These are phyloP conservation scores for Capsella bursapastoris DNA, from an alignment of 345 rosid species.

Conservation along the genomic window DNA sequence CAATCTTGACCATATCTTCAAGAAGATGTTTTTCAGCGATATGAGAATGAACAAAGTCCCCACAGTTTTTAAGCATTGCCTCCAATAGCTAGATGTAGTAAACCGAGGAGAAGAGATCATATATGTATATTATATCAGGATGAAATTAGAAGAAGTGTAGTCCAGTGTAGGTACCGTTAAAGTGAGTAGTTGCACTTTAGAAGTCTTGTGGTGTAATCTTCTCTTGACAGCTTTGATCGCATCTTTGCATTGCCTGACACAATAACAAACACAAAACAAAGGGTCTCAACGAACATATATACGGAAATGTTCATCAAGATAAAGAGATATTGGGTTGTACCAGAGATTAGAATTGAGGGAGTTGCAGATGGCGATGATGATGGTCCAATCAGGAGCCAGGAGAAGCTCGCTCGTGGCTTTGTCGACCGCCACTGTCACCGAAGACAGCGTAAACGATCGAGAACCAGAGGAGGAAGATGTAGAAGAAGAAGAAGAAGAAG, in stretches of 20 bases:
- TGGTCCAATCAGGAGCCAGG: conserved; percentile 84
- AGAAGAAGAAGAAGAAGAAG: conserved; percentile 19
- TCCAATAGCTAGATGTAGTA: conserved; percentile 66
- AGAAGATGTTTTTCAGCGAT: conserved; percentile 80
- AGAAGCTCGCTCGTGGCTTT: conserved; percentile 94
- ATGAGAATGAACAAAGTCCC: conserved; percentile 79
- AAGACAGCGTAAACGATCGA: conserved; percentile 47
- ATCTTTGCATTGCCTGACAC: conserved; percentile 82
- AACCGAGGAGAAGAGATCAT: not conserved
- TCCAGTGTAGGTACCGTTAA: conserved; percentile 51
- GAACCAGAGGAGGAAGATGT: conserved; percentile 19
- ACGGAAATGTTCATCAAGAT: not conserved
- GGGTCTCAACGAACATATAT: too few species aligned
- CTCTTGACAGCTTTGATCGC: conserved; percentile 88
- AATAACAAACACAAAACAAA: not conserved
- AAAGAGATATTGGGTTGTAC: conserved; percentile 21
- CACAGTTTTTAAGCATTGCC: conserved; percentile 95
- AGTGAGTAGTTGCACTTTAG: conserved; percentile 83
- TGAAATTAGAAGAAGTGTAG: too few species aligned
- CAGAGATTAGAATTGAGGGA: conserved; percentile 69
- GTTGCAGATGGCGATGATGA: conserved; percentile 91
- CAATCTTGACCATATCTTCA: conserved; percentile 87
- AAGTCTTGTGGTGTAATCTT: conserved; percentile 82
- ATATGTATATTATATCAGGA: too few species aligned
- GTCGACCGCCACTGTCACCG: conserved; percentile 84